Percentiles rank a stretch among this genome's conserved stretches.
phyloP scores from a whole-genome alignment of 176 grass and related monocot genomes.

The Carex myosuroides region DNA sequence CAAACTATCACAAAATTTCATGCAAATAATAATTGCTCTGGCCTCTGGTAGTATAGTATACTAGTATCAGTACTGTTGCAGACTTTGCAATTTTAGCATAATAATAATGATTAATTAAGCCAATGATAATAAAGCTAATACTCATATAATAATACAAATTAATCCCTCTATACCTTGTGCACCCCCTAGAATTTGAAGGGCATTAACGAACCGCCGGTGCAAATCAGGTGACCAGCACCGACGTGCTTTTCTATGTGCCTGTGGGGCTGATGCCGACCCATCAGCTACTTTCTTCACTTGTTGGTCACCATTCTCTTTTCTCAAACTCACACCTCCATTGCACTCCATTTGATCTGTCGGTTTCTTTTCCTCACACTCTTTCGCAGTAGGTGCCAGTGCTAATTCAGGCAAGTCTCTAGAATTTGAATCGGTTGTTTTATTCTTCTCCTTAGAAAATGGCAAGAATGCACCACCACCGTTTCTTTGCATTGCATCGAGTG shows the following conservation, averaged over 20 bases:
- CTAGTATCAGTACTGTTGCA: background rate
- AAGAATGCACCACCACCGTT: slow-evolving; percentile 84
- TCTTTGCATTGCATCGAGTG: slow-evolving; percentile 25
- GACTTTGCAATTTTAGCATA: background rate
- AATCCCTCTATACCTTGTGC: slow-evolving; percentile 51
- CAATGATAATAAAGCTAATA: background rate
- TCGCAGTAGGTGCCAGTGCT: slow-evolving; percentile 59
- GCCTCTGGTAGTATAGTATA: background rate
- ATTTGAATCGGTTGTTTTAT: slow-evolving; percentile 20
- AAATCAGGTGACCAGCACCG: slow-evolving; percentile 98
- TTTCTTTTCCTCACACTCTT: slow-evolving; percentile 40
- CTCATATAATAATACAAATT: background rate
- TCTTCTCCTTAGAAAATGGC: slow-evolving; percentile 87
- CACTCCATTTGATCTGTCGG: slow-evolving; percentile 17
- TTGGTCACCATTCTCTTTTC: slow-evolving; percentile 42
- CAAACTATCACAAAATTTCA: slow-evolving; percentile 14
- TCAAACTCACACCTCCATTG: slow-evolving; percentile 16
- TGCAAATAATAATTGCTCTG: background rate
- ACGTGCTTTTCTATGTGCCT: slow-evolving; percentile 74
- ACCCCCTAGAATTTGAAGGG: slow-evolving; percentile 93
- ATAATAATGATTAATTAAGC: background rate
- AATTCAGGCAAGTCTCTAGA: slow-evolving; percentile 49
- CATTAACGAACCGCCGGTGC: slow-evolving; percentile 95
- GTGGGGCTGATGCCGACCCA: slow-evolving; percentile 21
- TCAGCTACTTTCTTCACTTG: slow-evolving; percentile 26